Evolutionary conservation across 805 yeast genomes (phyloP).

Genomic region (Candida endomychidarum): DNA sequence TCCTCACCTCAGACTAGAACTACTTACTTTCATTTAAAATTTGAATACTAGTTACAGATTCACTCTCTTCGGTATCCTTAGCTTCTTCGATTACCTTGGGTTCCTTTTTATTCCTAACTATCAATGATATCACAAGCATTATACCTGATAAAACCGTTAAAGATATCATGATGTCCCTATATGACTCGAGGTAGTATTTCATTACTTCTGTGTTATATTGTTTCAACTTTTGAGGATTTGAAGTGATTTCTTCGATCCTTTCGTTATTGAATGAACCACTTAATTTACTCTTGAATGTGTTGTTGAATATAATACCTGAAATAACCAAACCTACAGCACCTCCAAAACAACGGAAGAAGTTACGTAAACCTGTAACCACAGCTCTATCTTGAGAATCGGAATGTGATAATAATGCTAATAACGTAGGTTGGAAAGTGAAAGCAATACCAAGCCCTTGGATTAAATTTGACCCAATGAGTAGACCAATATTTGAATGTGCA

Average conservation of each 20-base stretch:
- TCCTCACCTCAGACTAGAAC: too few species aligned
- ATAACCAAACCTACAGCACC: constrained; percentile 35
- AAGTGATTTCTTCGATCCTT: not conserved
- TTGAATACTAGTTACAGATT: not conserved
- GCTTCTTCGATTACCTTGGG: not conserved
- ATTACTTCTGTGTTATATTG: not conserved
- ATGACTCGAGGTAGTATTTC: constrained; percentile 7
- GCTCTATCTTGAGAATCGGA: constrained; percentile 31
- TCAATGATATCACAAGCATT: constrained; percentile 13
- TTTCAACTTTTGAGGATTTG: constrained; percentile 3
- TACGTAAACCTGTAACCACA: constrained; percentile 33
- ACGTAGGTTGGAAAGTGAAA: constrained; percentile 54
- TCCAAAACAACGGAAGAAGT: constrained; percentile 35
- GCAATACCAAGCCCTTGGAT: constrained; percentile 44
- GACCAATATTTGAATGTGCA: constrained; percentile 29
- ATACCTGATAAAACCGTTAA: constrained; percentile 14
- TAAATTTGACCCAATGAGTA: constrained; percentile 21
- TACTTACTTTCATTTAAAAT: not conserved
- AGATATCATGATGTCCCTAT: constrained; percentile 9
- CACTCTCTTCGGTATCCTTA: not conserved
- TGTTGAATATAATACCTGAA: constrained; percentile 13
- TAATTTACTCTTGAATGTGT: constrained; percentile 6
- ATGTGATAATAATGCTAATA: constrained; percentile 54
- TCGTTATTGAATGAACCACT: not conserved
- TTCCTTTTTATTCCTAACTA: constrained; percentile 5